Evolutionary conservation across 2,329 filamentous ascomycete genomes (phyloP).

Genomic region (Beauveria caledonica): DNA sequence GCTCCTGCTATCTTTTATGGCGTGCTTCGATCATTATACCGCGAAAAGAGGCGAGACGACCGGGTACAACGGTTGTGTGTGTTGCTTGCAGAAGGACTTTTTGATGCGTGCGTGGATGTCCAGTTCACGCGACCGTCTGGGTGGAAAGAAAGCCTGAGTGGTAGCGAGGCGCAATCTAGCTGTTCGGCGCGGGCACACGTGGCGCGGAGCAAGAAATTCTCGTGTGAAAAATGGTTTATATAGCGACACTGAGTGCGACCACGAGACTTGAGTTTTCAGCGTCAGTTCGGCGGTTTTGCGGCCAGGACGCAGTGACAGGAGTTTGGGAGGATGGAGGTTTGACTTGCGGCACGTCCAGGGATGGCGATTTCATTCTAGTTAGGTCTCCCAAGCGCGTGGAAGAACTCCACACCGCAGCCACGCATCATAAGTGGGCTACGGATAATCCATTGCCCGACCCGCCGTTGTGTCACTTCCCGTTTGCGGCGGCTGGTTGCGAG

Average conservation of each 20-base stretch:
- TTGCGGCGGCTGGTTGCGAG: too few relatives aligned
- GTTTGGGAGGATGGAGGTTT: slow-evolving; percentile 1
- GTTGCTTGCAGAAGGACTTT: slow-evolving; percentile 5
- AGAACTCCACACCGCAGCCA: slow-evolving; percentile 11
- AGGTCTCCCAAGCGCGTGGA: slow-evolving; percentile 7
- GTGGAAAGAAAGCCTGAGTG: slow-evolving; percentile 6
- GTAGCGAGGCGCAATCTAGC: neutral
- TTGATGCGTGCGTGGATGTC: neutral
- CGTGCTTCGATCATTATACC: slow-evolving; percentile 51
- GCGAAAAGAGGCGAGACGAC: slow-evolving; percentile 22
- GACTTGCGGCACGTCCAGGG: slow-evolving; percentile 10
- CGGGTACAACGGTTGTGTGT: slow-evolving; percentile 13
- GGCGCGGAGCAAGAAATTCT: neutral
- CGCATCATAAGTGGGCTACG: slow-evolving; percentile 7
- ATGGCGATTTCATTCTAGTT: slow-evolving; percentile 10
- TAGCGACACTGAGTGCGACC: neutral
- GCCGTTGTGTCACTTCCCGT: neutral
- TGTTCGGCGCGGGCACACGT: slow-evolving; percentile 8
- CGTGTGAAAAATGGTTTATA: neutral
- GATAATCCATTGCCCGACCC: slow-evolving; percentile 2
- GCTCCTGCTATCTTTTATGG: slow-evolving; percentile 43
- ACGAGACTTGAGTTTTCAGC: neutral
- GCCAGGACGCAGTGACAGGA: neutral
- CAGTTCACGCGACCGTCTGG: slow-evolving; percentile 11
- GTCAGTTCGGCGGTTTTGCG: neutral